Conservation (phyloP, 176 grass and related monocot genomes). For the Themeda triandra region DNA sequence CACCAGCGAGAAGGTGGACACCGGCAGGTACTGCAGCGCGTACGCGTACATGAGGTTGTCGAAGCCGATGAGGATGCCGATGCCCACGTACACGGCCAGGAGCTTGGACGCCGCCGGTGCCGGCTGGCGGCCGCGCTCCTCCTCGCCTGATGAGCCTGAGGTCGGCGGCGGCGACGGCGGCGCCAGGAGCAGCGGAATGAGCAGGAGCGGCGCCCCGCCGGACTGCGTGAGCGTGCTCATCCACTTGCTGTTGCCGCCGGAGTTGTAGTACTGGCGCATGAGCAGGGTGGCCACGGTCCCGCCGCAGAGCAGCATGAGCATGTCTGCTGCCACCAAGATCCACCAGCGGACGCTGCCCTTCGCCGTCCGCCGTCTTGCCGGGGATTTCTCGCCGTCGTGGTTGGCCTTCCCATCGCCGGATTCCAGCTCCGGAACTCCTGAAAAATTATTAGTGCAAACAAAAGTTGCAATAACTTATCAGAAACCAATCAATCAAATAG, state of each 20-base stretch:
- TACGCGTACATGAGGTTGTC: conserved; percentile 87
- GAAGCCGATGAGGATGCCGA: conserved; percentile 44
- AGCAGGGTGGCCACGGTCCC: conserved; percentile 55
- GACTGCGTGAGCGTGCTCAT: conserved; percentile 58
- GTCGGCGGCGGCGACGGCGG: neutral
- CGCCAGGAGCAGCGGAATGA: conserved; percentile 38
- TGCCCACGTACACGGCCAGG: conserved; percentile 32
- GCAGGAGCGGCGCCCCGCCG: conserved; percentile 43
- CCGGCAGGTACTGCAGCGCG: conserved; percentile 62
- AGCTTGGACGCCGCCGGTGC: conserved; percentile 25
- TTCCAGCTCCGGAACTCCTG: conserved; percentile 7
- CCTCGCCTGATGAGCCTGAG: neutral
- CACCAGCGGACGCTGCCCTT: conserved; percentile 39
- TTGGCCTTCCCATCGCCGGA: neutral
- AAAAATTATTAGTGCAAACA: neutral
- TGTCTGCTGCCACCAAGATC: conserved; percentile 38
- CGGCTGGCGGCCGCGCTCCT: neutral
- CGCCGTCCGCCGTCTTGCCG: neutral
- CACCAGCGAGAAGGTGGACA: conserved; percentile 81
- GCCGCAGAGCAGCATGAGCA: conserved; percentile 48
- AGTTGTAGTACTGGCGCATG: conserved; percentile 59
- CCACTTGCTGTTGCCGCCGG: conserved; percentile 78
- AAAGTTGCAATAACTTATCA: neutral
- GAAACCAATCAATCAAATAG: too few relatives aligned
- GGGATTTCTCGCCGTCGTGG: neutral